Base-by-base conservation (phyloP, 2,329 filamentous ascomycete genomes). In the Mollisiaceae sp. region DNA sequence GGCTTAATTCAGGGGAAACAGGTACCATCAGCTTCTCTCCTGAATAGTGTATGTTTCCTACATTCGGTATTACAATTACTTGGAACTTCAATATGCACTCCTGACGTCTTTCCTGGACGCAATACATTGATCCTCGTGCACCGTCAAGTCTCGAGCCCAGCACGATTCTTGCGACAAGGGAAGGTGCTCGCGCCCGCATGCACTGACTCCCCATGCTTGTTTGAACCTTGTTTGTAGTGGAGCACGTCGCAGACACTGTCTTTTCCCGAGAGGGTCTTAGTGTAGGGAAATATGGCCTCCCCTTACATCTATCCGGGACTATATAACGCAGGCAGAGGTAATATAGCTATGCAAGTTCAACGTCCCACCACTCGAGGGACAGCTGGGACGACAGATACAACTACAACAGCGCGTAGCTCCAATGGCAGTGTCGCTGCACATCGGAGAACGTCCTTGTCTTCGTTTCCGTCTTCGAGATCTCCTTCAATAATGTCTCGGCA, bases 381-480 rank as follows among this genome's bases (percentile, higher is more conserved):
- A 50, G 62, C 65, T 22, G 68, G 62, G 14, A 54, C 69, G 35
- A 65, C 59, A 24, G 69, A 67, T 11, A 78, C 75, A 18, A 75
- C 78, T 62, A 77, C 50, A 18, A 32, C 55, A 27, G 15, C 27
- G 2, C 38, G 63, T 38, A 70, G 66, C 62, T 75, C 75, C 59
- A 76, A 77, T 71, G 72, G 71, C 52, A 77, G 70, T 63, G 64
- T 64, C 50, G 63, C 41, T 27, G 56, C 62, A 58, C 62, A 69
- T 71, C 79, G 81, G 65, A 80, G 83, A 73, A 82, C 85, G 50
- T 91, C 89, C n/a, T 79, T 90, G 57, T 86, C 87, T 32, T 90
- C 88, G 50, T 87, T 89, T 73, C 79, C 81, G 20, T 83, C 87
- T 24, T 86, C 86, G 59, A 82, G 85, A 65, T 84, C 85, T 56